These are phyloP conservation scores for Asparagopsis taxiformis DNA, from an alignment of 31 red algal species.

Conservation along the genomic window DNA sequence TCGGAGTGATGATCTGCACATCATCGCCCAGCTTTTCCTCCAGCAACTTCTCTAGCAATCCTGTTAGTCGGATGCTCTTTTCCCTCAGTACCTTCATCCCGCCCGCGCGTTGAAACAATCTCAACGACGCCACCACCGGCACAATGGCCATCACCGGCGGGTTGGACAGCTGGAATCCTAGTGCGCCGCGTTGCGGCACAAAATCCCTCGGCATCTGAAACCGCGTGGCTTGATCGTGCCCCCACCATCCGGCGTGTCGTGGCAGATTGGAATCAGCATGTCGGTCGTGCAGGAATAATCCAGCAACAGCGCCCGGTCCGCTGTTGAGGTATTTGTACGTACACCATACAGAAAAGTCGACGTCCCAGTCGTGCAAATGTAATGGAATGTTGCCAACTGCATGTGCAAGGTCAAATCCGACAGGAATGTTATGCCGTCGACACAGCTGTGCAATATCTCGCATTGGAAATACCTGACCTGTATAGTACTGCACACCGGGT, in stretches of 20 bases:
- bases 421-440: slow-evolving; percentile 14
- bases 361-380: slow-evolving; percentile 75
- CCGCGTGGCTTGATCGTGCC: slow-evolving; percentile 46
- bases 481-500: slow-evolving; percentile 86
- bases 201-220: slow-evolving; percentile 69
- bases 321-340: slow-evolving; percentile 94
- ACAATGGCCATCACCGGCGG: slow-evolving; percentile 78
- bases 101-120: slow-evolving; percentile 57
- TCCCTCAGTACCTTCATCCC: slow-evolving; percentile 45
- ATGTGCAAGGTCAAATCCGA: slow-evolving; percentile 91
- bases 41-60: slow-evolving; percentile 60
- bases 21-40: neutral
- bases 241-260: slow-evolving; percentile 94
- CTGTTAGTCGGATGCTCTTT: slow-evolving; percentile 80
- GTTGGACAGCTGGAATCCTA: slow-evolving; percentile 87
- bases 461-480: slow-evolving; percentile 92
- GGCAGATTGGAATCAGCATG: slow-evolving; percentile 39
- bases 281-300: slow-evolving; percentile 76
- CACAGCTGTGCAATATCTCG: slow-evolving; percentile 17
- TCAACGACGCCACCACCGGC: slow-evolving; percentile 52
- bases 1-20: slow-evolving; percentile 69
- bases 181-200: slow-evolving; percentile 29
- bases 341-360: slow-evolving; percentile 90
- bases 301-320: slow-evolving; percentile 78
- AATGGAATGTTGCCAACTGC: slow-evolving; percentile 87